These are phyloP conservation scores for Meyerozyma sp. DNA, from an alignment of 1,139 yeast species.

Conservation along the genomic window DNA sequence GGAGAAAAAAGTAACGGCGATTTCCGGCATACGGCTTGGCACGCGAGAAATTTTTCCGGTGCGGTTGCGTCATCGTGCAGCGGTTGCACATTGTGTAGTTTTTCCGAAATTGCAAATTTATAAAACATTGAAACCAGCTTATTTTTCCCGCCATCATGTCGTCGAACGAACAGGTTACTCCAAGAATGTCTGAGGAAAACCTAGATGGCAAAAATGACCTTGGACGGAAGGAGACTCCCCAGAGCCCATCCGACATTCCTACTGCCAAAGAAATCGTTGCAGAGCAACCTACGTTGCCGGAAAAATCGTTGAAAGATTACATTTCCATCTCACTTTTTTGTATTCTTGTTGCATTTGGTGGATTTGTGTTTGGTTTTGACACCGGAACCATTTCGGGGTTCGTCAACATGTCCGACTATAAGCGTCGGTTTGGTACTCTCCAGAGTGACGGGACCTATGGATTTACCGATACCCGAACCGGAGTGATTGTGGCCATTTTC, in stretches of 20 bases:
- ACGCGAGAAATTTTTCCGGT: background rate
- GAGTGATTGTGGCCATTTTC: constrained; percentile 19
- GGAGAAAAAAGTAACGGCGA: background rate
- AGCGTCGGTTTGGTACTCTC: constrained; percentile 8
- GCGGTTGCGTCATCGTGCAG: background rate
- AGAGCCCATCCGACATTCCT: constrained; percentile 1
- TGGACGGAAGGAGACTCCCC: background rate
- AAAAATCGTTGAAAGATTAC: constrained; percentile 25
- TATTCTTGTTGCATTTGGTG: constrained; percentile 20
- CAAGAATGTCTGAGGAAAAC: background rate
- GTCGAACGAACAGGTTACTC: background rate
- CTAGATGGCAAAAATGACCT: background rate
- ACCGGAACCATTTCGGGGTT: constrained; percentile 21
- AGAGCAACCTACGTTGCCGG: constrained; percentile 19
- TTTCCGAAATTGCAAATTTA: background rate
- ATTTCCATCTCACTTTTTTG: constrained; percentile 27
- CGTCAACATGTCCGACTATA: constrained; percentile 14
- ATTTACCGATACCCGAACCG: constrained; percentile 13
- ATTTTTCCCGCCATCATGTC: background rate
- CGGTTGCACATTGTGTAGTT: background rate
- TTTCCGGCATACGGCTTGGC: background rate
- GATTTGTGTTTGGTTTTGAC: constrained; percentile 21
- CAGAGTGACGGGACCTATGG: constrained; percentile 7
- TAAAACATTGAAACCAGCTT: background rate
- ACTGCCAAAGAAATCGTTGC: constrained; percentile 6